Base-by-base conservation (phyloP, 2,329 filamentous ascomycete species). In the Ophiostoma australiae region DNA sequence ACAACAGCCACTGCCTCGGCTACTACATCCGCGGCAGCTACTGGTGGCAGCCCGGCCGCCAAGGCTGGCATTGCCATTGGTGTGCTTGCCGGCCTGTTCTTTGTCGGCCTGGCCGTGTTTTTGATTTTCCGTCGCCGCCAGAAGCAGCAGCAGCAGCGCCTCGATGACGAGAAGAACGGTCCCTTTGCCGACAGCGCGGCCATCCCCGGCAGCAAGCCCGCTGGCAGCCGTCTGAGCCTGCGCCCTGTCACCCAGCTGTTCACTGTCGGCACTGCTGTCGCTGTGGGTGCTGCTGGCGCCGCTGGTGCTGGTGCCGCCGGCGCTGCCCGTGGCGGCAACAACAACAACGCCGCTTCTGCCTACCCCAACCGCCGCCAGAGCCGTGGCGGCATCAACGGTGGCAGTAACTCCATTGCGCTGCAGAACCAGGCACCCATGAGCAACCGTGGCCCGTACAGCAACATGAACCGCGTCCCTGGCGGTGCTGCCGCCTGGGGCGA, bases 1-100 rank as follows among this genome's bases (percentile, higher is more conserved):
- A 70, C 69, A 23, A 48, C 68, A 2, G 67, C 70, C 33, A 31
- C 39, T 20, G 52, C 68, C 13, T 13, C 55, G 15, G 52, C 68
- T 10, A 27, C 61, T n/a, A 8, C 67, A 2, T 35, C 73, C 0
- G 55, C 61, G 17, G 17, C 68, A 33, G 33, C 44, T 41, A 20
- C 33, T 15, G 70, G 70, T 61, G 72, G 70, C 48, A 72, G 69
- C 69, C 4, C 73, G 78, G 85, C 71, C 78, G 85, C 81, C 39
- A 95, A 93, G 80, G 94, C 93, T 63, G 95, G 95, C 72, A 86
- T 97, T 73, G 92, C 90, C 6, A 89, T 97, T 77, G 94, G 93
- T 76, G 87, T 96, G 67, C 80, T 97, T 41, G 83, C 90, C 7
- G 87, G 87, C 68, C 76, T 97, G 35, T 86, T 90, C 41, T 80